These are phyloP conservation scores for Ettlia oleoabundans DNA, from an alignment of 139 green algal genomes.

Conservation along the genomic window DNA sequence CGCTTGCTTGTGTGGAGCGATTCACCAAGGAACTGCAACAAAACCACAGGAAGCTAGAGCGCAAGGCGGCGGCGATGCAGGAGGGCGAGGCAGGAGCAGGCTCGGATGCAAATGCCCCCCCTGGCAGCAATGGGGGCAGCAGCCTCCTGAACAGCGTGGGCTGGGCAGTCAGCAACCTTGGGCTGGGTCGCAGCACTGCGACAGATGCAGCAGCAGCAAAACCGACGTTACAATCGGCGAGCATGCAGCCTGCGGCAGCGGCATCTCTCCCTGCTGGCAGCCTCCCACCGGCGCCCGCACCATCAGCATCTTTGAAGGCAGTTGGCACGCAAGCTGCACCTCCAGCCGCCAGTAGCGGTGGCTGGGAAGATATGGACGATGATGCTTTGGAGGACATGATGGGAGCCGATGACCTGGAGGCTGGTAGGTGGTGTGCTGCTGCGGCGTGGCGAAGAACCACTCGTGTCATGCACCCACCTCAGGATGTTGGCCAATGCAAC, in stretches of 20 bases:
- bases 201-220: constrained; percentile 16
- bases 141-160: constrained; percentile 43
- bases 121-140: constrained; percentile 37
- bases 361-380: constrained; percentile 42
- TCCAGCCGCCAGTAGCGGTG: not conserved
- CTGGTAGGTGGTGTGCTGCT: not conserved
- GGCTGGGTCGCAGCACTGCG: not conserved
- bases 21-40: constrained; percentile 47
- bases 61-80: not conserved
- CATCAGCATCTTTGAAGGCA: not conserved
- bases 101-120: not conserved
- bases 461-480: too few relatives aligned
- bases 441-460: too few relatives aligned
- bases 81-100: not conserved
- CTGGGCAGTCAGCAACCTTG: constrained; percentile 45
- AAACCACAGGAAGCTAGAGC: constrained; percentile 30
- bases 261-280: not conserved
- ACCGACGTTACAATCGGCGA: not conserved
- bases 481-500: too few relatives aligned
- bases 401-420: not conserved
- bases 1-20: constrained; percentile 58
- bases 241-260: not conserved
- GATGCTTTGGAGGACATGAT: constrained; percentile 53
- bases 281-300: not conserved
- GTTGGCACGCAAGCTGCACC: not conserved